Base-by-base conservation (phyloP, 1,284 basidiomycete genomes). In the Thecaphora frezii region DNA sequence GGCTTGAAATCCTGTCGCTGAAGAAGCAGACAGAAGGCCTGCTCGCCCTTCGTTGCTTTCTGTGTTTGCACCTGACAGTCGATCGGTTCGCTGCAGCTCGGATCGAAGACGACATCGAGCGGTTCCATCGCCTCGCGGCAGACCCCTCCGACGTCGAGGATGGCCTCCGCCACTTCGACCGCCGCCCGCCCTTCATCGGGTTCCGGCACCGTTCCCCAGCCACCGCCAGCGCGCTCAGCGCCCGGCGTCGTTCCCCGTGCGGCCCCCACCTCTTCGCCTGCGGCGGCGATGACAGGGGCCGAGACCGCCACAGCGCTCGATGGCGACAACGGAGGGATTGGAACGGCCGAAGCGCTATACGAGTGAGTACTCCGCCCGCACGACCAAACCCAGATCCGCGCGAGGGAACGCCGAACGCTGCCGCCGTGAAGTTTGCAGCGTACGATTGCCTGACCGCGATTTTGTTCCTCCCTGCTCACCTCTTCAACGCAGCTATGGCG, bases 291-390 rank as follows among this genome's bases (percentile, higher is more conserved):
- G 8, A 4, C 33, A 36, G 33, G 12, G 16, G 12, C 33, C 5
- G 7, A 28, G 13, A 13, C 28, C 28, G 26, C 33, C 22, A 24
- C 30, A 22, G 28, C 44, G 5, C 19, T 52, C 4, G 56, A 56
- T 25, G 30, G 25, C 9, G 62, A 53, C 10, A n/a, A n/a, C n/a
- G n/a, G n/a, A n/a, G 46, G 41, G 16, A 54, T 60, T 9, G 62
- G 57, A 16, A 21, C 43, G 4, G 62, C 62, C 2, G 16, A 41
- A 18, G 62, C 59, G 13, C 44, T 65, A 18, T 65, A 51, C 40
- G 62, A 65, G 49, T 59, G 45, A 51, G 57, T 59, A 10, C 13
- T 4, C 12, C 16, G 33, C 8, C 33, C 4, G 16, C 33, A n/a
- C n/a, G n/a, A n/a, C n/a, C n/a, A n/a, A n/a, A n/a, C n/a, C n/a